These are phyloP conservation scores for Ligustrum vulgare DNA, from an alignment of 257 asterid species.

Conservation along the genomic window DNA sequence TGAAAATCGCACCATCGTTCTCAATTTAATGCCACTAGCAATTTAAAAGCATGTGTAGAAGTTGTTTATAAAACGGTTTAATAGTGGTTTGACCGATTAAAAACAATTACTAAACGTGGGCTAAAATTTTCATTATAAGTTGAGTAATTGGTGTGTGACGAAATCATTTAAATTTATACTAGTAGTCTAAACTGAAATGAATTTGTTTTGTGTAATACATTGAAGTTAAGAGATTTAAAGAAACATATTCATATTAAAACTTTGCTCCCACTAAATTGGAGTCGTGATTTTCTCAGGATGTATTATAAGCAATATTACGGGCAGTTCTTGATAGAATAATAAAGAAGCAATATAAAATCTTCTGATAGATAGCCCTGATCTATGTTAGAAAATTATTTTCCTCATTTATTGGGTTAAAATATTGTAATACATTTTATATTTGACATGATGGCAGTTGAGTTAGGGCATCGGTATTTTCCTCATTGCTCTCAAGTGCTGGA, in stretches of 20 bases:
- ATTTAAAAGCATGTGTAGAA: not conserved
- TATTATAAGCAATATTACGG: not conserved
- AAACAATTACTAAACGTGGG: no score
- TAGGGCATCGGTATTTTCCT: constrained; percentile 69
- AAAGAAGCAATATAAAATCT: not conserved
- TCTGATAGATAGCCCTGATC: not conserved
- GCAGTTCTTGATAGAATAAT: not conserved
- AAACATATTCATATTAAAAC: no score
- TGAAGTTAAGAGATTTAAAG: no score
- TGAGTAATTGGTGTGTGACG: no score
- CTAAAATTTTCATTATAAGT: no score
- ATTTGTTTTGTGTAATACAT: no score
- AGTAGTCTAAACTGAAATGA: no score
- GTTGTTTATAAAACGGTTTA: not conserved
- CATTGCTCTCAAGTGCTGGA: constrained; percentile 73
- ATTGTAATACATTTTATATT: not conserved
- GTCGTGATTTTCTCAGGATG: not conserved
- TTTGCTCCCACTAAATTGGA: no score
- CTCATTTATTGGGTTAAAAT: not conserved
- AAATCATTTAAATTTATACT: no score
- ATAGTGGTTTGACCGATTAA: no score
- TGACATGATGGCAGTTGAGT: constrained; percentile 52
- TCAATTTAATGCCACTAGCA: no score
- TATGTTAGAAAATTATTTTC: not conserved
- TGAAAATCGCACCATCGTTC: no score